phyloP scores from a whole-genome alignment of 1,284 basidiomycete genomes.

The Trametes sp. region DNA sequence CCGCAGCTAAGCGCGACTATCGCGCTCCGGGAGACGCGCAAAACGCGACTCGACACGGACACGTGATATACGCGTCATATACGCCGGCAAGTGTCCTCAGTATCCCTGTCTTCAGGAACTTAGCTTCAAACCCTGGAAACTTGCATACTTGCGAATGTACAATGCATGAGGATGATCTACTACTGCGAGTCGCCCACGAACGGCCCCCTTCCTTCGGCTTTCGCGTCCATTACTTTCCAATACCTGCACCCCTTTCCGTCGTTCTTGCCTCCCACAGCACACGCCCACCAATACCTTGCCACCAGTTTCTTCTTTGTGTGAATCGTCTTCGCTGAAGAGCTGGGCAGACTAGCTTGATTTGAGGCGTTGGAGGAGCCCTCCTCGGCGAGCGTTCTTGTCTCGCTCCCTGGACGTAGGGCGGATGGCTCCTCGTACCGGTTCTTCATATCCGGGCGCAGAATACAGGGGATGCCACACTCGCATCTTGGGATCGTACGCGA shows the following conservation, averaged over 20 bases:
- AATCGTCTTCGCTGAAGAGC: not conserved
- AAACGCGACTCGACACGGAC: conserved; percentile 10
- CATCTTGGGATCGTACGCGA: conserved; percentile 76
- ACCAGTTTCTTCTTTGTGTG: conserved; percentile 48
- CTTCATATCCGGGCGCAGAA: conserved; percentile 84
- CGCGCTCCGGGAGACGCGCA: not conserved
- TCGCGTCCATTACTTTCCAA: conserved; percentile 84
- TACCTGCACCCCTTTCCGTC: conserved; percentile 86
- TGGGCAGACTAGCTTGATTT: not conserved
- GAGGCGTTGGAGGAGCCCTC: not conserved
- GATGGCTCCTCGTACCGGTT: conserved; percentile 47
- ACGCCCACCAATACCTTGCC: conserved; percentile 87
- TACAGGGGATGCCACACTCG: conserved; percentile 81
- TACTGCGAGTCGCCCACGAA: conserved; percentile 40
- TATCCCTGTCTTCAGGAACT: no score
- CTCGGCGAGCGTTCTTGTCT: not conserved
- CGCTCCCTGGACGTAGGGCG: not conserved
- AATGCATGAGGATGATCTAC: not conserved
- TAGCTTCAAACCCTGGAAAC: no score
- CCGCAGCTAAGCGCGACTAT: not conserved
- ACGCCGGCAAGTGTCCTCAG: no score
- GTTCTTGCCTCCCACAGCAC: conserved; percentile 83
- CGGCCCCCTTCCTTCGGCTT: conserved; percentile 74
- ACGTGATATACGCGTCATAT: conserved; percentile 11
- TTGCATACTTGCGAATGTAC: not conserved